Conservation (phyloP, 768 basidiomycete genomes). For the Cytidiella melzeri region DNA sequence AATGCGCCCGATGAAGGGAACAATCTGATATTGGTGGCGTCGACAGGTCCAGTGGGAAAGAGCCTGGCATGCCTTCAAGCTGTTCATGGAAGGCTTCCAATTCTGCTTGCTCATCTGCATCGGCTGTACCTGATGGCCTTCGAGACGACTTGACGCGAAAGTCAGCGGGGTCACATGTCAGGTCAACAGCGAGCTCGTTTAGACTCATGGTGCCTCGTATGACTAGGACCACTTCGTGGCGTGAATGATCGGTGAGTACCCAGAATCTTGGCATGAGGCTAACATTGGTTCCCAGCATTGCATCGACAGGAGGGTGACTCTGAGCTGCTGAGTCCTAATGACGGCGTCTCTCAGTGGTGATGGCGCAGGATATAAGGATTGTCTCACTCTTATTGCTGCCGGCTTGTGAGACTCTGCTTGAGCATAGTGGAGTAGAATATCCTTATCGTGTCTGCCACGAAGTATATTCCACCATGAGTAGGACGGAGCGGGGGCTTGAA, state of each 20-base stretch:
- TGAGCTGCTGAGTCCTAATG: background rate
- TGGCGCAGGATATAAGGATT: background rate
- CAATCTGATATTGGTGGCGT: constrained; percentile 14
- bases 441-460: constrained; percentile 73
- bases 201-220: constrained; percentile 68
- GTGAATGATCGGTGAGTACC: constrained; percentile 77
- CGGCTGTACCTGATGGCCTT: background rate
- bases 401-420: background rate
- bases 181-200: constrained; percentile 81
- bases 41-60: constrained; percentile 21
- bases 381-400: no score
- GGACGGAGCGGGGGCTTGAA: background rate
- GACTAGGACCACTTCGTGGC: constrained; percentile 71
- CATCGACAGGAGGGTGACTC: background rate
- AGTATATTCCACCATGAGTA: constrained; percentile 86
- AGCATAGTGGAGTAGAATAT: constrained; percentile 70
- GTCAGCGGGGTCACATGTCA: constrained; percentile 71
- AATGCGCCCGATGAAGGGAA: background rate
- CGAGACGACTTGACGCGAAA: constrained; percentile 38
- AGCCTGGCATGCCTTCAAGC: constrained; percentile 22
- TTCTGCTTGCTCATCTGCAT: constrained; percentile 9
- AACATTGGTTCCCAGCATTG: constrained; percentile 35
- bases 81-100: constrained; percentile 17
- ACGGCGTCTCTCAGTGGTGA: no score
- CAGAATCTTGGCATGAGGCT: constrained; percentile 79